A percentile compares a stretch with the other conserved stretches of the same genome.
Conservation (phyloP, 352 stramenopile genomes). For the Globisporangium cylindrosporum region DNA sequence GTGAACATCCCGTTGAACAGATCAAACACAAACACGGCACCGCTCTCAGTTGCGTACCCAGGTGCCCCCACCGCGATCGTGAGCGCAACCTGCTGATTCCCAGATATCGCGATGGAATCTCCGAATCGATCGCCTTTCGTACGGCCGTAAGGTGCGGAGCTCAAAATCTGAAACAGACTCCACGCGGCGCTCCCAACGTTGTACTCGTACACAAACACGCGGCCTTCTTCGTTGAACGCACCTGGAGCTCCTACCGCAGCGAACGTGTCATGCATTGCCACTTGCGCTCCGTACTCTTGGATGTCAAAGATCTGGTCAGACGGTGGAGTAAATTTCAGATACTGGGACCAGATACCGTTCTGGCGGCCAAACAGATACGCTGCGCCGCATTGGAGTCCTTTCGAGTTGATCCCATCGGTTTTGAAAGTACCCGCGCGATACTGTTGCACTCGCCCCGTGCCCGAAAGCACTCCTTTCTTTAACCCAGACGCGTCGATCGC, state of each 20-base stretch:
- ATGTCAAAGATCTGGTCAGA: slow-evolving; percentile 32
- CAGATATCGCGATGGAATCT: slow-evolving; percentile 61
- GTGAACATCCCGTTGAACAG: slow-evolving; percentile 53
- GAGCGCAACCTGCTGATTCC: slow-evolving; percentile 28
- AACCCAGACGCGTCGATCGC: slow-evolving; percentile 38
- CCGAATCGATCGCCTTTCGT: slow-evolving; percentile 64
- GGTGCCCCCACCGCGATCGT: slow-evolving; percentile 69
- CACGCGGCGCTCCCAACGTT: slow-evolving; percentile 35
- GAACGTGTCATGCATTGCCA: slow-evolving; percentile 49
- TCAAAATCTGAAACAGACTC: slow-evolving; percentile 69
- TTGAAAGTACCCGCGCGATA: slow-evolving; percentile 59
- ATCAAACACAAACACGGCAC: slow-evolving; percentile 80
- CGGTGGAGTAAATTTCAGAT: slow-evolving; percentile 52
- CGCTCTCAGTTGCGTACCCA: slow-evolving; percentile 46
- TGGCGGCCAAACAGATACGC: slow-evolving; percentile 61
- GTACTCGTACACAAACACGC: slow-evolving; percentile 77
- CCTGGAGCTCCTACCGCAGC: slow-evolving; percentile 63
- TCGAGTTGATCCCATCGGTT: slow-evolving; percentile 49
- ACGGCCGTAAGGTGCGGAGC: slow-evolving; percentile 38
- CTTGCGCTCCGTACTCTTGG: slow-evolving; percentile 53
- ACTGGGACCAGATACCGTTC: slow-evolving; percentile 46
- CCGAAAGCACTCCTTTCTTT: slow-evolving; percentile 32
- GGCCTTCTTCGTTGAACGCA: slow-evolving; percentile 48
- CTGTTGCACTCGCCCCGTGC: slow-evolving; percentile 43
- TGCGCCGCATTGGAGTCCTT: slow-evolving; percentile 69